Evolutionary conservation across 164 flowering plant species (phyloP), one percentile per base, ranked within the genome.

Genomic region (Houttuynia cordata): DNA sequence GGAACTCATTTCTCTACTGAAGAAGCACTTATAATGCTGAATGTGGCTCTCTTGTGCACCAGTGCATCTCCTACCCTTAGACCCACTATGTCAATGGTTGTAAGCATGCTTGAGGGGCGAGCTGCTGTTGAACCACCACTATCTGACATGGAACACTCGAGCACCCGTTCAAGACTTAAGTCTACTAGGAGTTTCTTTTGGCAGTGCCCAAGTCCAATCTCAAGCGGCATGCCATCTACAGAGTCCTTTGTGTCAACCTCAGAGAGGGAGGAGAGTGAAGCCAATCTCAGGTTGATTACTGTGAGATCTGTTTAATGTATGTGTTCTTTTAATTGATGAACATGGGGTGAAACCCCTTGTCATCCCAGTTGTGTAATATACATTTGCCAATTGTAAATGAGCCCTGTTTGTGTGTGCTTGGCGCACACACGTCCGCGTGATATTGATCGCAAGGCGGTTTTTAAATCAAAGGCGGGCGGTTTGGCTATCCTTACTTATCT

Each of bases 21-120:
- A 56, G 83, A 83, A 58, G 85, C 80, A 51, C 70, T 70, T 68
- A 51, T 62, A 20, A 78, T 83, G 80, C 71, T 83, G 6, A 79
- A 81, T 61, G 79, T 83, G 58, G 85, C 83, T 62, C 77, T 81
- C 24, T 10, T 79, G 57, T 79, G 88, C 73, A 79, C 85, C 51
- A 79, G 79, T 64, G 82, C 82, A 51, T 72, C 85, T 23, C 85
- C 85, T 0, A 71, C 85, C 12, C 81, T 83, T 5, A 65, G 88
- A 67, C 88, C 85, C 0, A 72, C 67, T 24, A 83, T 83, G 81
- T 76, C 85, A 1, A 75, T 71, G 55, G 85, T 73, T 4, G 78
- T 79, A 53, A 81, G 81, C 73, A 78, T 81, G 81, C 80, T 83
- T 18, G 81, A 83, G 69, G 88, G 85, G 47, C 54, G 64, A 24